phyloP scores from a whole-genome alignment of 371 early-diverging fungal genomes.

The Blastocladiella emersonii region DNA sequence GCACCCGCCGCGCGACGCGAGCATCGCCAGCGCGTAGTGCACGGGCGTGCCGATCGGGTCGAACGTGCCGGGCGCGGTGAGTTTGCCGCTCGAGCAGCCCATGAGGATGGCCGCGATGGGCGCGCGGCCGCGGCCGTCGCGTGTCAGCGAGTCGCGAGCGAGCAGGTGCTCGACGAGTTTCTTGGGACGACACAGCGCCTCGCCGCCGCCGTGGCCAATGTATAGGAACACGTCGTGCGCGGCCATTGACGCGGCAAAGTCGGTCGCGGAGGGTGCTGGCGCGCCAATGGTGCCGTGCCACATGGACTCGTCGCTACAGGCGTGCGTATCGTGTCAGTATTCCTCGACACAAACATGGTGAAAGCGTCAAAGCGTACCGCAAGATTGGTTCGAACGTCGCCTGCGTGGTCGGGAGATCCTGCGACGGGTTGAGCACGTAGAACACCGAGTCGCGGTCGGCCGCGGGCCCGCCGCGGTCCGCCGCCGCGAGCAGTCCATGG shows the following conservation, averaged over 20 bases:
- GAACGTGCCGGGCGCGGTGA: conserved; percentile 62
- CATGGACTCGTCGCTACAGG: neutral
- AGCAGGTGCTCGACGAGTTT: conserved; percentile 23
- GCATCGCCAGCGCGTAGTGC: conserved; percentile 59
- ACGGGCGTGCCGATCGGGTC: conserved; percentile 68
- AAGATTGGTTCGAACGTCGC: conserved; percentile 36
- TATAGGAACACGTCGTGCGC: conserved; percentile 64
- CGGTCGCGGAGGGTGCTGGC: neutral
- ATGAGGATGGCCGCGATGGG: conserved; percentile 57
- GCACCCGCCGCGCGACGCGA: too few species aligned
- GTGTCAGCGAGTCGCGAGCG: too few species aligned
- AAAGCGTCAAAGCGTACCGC: neutral
- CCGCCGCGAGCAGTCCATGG: conserved; percentile 43
- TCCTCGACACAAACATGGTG: conserved; percentile 29
- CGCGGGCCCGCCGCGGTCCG: conserved; percentile 5
- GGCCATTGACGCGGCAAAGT: neutral
- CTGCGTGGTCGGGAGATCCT: conserved; percentile 73
- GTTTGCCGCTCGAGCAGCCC: conserved; percentile 79
- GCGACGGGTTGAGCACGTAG: conserved; percentile 80
- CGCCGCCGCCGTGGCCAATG: conserved; percentile 97
- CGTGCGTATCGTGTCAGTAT: conserved; percentile 8
- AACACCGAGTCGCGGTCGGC: conserved; percentile 33
- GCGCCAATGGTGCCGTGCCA: neutral
- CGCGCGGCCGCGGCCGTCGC: too few species aligned
- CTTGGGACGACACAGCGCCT: conserved; percentile 29